phyloP scores from a whole-genome alignment of 805 yeast genomes.

The Saccharomycopsis sp. region DNA sequence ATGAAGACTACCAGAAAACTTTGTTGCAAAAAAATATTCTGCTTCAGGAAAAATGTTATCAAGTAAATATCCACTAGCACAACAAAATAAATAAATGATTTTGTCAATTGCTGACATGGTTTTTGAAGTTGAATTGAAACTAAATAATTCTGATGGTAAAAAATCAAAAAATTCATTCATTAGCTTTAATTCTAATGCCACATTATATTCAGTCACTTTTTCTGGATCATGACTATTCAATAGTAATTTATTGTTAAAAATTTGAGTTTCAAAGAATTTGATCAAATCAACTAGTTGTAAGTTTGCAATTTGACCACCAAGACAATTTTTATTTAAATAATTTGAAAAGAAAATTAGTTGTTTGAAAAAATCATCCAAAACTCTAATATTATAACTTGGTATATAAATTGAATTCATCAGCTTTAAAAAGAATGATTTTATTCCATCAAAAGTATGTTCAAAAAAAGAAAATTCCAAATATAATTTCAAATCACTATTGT shows the following conservation, averaged over 20 bases:
- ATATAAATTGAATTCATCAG: constrained; percentile 5
- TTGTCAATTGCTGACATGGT: constrained; percentile 7
- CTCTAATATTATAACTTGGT: constrained; percentile 4
- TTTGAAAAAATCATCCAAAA: constrained; percentile 7
- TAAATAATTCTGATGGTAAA: constrained; percentile 5
- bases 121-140: constrained; percentile 3
- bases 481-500: not conserved
- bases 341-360: constrained; percentile 4
- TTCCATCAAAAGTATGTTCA: constrained; percentile 1
- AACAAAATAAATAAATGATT: constrained; percentile 14
- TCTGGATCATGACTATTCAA: constrained; percentile 3
- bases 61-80: constrained; percentile 6
- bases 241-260: constrained; percentile 6
- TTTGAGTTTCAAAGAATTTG: constrained; percentile 1
- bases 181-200: constrained; percentile 1
- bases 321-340: not conserved
- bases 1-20: constrained; percentile 10
- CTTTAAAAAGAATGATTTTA: constrained; percentile 3
- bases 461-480: not conserved
- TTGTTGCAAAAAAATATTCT: constrained; percentile 10
- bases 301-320: not conserved
- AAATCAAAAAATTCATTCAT: constrained; percentile 6
- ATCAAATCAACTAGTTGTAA: constrained; percentile 5
- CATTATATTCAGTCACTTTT: constrained; percentile 6
- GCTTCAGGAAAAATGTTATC: constrained; percentile 16